Percentiles rank a stretch among this genome's conserved stretches.
Evolutionary conservation across 805 yeast species (phyloP).

Genomic region (Candida yuanshanica): DNA sequence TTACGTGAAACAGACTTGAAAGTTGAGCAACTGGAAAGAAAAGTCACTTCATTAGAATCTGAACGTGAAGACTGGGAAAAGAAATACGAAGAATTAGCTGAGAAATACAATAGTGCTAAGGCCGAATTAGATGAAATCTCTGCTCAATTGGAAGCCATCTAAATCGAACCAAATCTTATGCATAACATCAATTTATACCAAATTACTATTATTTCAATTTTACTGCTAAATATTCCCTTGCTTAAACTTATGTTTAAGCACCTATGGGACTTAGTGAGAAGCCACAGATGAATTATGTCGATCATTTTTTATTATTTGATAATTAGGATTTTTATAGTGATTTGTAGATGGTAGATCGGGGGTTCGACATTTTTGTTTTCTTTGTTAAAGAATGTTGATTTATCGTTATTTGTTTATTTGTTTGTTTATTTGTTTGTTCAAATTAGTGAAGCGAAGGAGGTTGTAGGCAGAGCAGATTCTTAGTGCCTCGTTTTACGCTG

Average conservation of each 20-base stretch:
- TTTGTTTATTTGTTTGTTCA: not conserved
- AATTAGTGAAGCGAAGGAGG: not conserved
- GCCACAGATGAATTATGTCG: not conserved
- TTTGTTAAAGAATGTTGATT: too few species aligned
- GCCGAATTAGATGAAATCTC: slow-evolving; percentile 95
- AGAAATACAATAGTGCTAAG: slow-evolving; percentile 78
- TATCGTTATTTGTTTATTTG: too few species aligned
- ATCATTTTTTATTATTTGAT: not conserved
- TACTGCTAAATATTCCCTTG: not conserved
- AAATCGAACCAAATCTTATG: slow-evolving; percentile 10
- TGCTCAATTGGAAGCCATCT: slow-evolving; percentile 74
- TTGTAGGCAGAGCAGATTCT: not conserved
- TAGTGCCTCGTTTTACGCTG: slow-evolving; percentile 2
- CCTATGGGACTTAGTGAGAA: not conserved
- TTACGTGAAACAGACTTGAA: slow-evolving; percentile 93
- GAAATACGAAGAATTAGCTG: slow-evolving; percentile 82
- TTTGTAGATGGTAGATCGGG: too few species aligned
- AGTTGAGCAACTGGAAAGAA: slow-evolving; percentile 94
- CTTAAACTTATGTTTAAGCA: not conserved
- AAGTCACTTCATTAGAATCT: slow-evolving; percentile 83
- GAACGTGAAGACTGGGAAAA: slow-evolving; percentile 90
- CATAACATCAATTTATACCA: slow-evolving; percentile 5
- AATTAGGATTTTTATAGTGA: not conserved
- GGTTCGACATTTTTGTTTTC: too few species aligned
- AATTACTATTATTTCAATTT: slow-evolving; percentile 2